Conservation (phyloP, 495 filamentous ascomycete species). For the Penicillium cataractarum region DNA sequence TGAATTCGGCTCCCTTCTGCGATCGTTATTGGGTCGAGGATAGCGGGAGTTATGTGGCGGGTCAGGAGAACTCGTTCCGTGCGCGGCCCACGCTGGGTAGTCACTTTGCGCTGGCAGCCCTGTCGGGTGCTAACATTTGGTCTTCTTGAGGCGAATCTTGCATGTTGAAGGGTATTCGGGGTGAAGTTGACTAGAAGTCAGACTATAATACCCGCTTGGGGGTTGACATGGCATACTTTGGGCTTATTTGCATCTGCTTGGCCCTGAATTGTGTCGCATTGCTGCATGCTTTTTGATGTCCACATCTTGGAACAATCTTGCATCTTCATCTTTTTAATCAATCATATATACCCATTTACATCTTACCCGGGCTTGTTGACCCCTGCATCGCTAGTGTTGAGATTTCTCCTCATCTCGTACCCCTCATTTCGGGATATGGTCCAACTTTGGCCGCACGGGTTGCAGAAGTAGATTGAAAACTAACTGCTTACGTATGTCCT, state of each 20-base stretch:
- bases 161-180: not conserved
- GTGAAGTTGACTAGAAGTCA: not conserved
- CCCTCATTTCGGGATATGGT: slow-evolving; percentile 10
- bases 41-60: slow-evolving; percentile 12
- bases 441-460: not conserved
- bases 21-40: slow-evolving; percentile 38
- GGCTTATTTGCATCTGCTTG: not conserved
- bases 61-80: slow-evolving; percentile 24
- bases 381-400: not conserved
- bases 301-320: not conserved
- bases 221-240: not conserved
- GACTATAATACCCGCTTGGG: not conserved
- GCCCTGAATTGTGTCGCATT: not conserved
- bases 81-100: slow-evolving; percentile 27
- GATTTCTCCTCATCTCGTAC: not conserved
- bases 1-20: slow-evolving; percentile 45
- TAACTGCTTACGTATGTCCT: slow-evolving; percentile 9
- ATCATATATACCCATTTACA: not conserved
- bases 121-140: slow-evolving; percentile 22
- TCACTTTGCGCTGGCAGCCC: slow-evolving; percentile 27
- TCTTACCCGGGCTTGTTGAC: not conserved
- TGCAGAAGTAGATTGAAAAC: slow-evolving; percentile 1
- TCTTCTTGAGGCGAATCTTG: slow-evolving; percentile 4
- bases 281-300: not conserved
- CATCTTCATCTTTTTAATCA: not conserved